These are phyloP conservation scores for Laburnicola sp. DNA, from an alignment of 2,329 filamentous ascomycete genomes.

Conservation along the genomic window DNA sequence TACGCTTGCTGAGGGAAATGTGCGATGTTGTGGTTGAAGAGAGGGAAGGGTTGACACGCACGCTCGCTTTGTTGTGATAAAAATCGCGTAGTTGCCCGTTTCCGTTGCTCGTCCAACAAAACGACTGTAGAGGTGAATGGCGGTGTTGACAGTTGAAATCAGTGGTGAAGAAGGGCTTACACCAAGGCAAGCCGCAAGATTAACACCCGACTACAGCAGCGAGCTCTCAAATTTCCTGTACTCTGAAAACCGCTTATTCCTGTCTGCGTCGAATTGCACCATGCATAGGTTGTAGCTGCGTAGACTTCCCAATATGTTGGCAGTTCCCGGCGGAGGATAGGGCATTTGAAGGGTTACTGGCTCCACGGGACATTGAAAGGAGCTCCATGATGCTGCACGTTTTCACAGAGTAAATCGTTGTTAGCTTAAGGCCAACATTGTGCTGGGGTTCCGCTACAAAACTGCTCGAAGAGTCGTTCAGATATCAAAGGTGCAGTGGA, in stretches of 20 bases:
- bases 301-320: too few species aligned
- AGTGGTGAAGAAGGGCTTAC: background rate
- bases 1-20: too few species aligned
- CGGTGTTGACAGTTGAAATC: background rate
- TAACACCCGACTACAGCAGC: conserved; percentile 2
- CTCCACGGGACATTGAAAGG: too few species aligned
- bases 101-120: background rate
- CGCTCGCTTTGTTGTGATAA: background rate
- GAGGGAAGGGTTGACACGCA: background rate
- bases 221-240: background rate
- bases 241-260: background rate
- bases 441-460: too few species aligned
- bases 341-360: too few species aligned
- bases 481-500: too few species aligned
- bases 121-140: background rate
- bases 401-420: too few species aligned
- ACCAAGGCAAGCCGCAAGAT: background rate
- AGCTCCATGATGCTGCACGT: too few species aligned
- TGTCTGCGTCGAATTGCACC: background rate
- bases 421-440: too few species aligned
- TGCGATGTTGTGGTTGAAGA: background rate
- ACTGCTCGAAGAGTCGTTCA: too few species aligned
- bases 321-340: too few species aligned
- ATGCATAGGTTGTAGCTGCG: background rate
- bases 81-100: background rate